Base-by-base conservation (phyloP, 2,329 filamentous ascomycete species). In the Zymoseptoria crescenta region DNA sequence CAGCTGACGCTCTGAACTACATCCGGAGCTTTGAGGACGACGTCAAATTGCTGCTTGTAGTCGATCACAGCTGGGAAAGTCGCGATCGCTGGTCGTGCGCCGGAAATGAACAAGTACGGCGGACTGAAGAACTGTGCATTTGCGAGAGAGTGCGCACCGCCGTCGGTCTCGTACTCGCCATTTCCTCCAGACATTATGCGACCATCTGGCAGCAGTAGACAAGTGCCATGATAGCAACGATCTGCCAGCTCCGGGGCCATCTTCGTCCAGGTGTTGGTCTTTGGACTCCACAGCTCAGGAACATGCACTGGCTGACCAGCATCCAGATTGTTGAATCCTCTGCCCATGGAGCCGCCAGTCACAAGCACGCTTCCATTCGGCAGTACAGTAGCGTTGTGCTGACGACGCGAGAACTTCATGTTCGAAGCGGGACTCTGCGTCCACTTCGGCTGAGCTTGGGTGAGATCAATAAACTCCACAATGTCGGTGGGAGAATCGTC, bases 41-140 rank as follows among this genome's bases (percentile, higher is more conserved):
- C 52, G 10, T 45, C 20, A 54, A 59, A 50, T 8, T 29, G 8
- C 45, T 59, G 30, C 21, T 49, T 54, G 45, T 56, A 59, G 6
- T 56, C 45, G 7, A 53, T 45, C 13, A 16, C 41, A n/a, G 30
- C 8, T 19, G 54, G 58, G 10, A 49, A 20, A 5, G 41, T 20
- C 8, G 20, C 16, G 24, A 59, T 49, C 6, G 5, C 55, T 8
- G 57, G 57, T 21, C 53, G 45, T 5, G 20, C 52, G n/a, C 24
- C 50, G 6, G n/a, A 41, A 16, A 35, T 48, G 21, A 53, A 56
- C 28, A 59, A 50, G 27, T 59, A 56, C 2, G 57, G 57, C 52
- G 54, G 58, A 13, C 48, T 54, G 50, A 54, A 59, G 9, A 59
- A n/a, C 16, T 59, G 58, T 3, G 54, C 58, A 50, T 54, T 59